Percentiles rank a stretch among this genome's conserved stretches.
Evolutionary conservation across 768 basidiomycete genomes (phyloP).

Genomic region (Agaricus blazei): DNA sequence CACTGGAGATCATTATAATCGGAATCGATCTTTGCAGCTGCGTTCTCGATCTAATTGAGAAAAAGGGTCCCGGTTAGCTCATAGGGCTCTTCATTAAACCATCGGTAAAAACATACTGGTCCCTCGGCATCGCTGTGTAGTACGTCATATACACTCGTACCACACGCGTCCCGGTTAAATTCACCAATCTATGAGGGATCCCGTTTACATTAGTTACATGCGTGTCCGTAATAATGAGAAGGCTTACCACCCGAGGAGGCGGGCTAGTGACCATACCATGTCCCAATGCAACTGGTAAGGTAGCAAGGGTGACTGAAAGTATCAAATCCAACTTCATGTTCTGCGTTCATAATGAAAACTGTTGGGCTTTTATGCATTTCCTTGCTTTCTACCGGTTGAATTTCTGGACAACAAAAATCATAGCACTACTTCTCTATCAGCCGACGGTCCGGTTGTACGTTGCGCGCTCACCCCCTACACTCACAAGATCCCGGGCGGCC

Average conservation of each 20-base stretch:
- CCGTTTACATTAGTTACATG: neutral
- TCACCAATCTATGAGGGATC: constrained; percentile 21
- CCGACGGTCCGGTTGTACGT: constrained; percentile 6
- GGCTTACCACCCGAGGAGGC: constrained; percentile 20
- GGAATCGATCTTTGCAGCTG: constrained; percentile 21
- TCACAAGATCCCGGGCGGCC: neutral
- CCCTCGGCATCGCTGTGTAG: constrained; percentile 25
- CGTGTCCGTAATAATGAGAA: neutral
- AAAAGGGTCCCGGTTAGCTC: neutral
- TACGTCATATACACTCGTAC: constrained; percentile 21
- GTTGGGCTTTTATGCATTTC: neutral
- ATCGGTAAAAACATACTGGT: constrained; percentile 19
- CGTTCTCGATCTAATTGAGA: constrained; percentile 25
- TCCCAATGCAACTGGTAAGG: constrained; percentile 12
- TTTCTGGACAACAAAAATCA: neutral
- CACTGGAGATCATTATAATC: constrained; percentile 25
- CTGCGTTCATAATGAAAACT: neutral
- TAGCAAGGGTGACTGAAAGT: constrained; percentile 3
- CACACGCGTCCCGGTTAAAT: constrained; percentile 25
- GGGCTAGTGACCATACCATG: constrained; percentile 26
- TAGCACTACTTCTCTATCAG: neutral
- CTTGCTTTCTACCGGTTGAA: constrained; percentile 5
- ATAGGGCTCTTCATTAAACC: neutral
- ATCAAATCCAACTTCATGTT: neutral
- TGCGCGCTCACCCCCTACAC: neutral